Evolutionary conservation across 192 early-diverging fungal genomes (phyloP).

Genomic region (Dissophora globulifera): DNA sequence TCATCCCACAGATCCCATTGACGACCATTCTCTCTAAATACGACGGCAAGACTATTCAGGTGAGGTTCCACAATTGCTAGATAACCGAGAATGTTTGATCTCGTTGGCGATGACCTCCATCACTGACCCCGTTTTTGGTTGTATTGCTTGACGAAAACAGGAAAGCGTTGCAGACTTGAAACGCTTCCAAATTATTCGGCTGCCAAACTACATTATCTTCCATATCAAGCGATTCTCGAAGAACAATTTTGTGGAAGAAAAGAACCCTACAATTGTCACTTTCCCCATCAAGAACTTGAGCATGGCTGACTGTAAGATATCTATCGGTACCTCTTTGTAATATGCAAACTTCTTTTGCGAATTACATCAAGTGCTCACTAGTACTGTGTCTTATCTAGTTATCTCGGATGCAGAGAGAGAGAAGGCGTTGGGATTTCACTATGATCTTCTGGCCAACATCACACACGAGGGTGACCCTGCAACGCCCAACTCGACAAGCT

Average conservation of each 20-base stretch:
- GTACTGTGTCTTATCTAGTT: conserved; percentile 28
- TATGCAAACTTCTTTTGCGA: neutral
- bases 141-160: no score
- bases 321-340: no score
- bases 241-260: conserved; percentile 84
- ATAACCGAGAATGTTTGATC: neutral
- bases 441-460: conserved; percentile 92
- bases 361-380: neutral
- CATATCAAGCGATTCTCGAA: conserved; percentile 92
- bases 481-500: conserved; percentile 70
- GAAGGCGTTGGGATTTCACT: conserved; percentile 60
- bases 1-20: conserved; percentile 95
- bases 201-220: conserved; percentile 91
- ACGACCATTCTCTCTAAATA: conserved; percentile 84
- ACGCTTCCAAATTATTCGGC: conserved; percentile 75
- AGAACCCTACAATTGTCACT: conserved; percentile 97
- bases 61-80: conserved; percentile 14
- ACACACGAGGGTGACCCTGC: conserved; percentile 86
- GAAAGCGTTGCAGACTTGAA: conserved; percentile 66
- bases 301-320: conserved; percentile 80
- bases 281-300: conserved; percentile 90
- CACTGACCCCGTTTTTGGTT: no score
- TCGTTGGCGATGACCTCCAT: no score
- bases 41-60: conserved; percentile 78
- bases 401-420: conserved; percentile 57